These are phyloP conservation scores for Didymellaceae sp. DNA, from an alignment of 2,329 filamentous ascomycete species.

Conservation along the genomic window DNA sequence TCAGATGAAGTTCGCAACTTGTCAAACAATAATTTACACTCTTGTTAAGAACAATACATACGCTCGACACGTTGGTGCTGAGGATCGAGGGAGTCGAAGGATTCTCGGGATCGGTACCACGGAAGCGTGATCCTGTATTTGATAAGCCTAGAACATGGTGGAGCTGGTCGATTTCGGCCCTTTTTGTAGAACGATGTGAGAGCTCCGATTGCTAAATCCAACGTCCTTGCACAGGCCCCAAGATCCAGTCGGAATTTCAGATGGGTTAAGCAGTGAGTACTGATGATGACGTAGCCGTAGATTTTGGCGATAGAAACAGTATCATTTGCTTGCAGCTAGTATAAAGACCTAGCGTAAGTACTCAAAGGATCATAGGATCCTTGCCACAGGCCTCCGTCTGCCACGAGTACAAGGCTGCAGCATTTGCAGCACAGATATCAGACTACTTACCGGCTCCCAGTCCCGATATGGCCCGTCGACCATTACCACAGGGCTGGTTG, in stretches of 20 bases:
- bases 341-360: not conserved
- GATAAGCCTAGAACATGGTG: not conserved
- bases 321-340: not conserved
- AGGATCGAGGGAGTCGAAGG: too few species aligned
- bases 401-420: not conserved
- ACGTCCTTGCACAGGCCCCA: conserved; percentile 1
- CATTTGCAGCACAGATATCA: conserved; percentile 3
- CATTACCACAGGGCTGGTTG: conserved; percentile 4
- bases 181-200: conserved; percentile 2
- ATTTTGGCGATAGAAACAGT: not conserved
- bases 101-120: too few species aligned
- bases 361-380: not conserved
- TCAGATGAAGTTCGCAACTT: not conserved
- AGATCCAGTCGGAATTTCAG: not conserved
- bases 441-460: not conserved
- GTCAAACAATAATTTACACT: too few species aligned
- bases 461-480: not conserved
- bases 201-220: conserved; percentile 5
- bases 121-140: too few species aligned
- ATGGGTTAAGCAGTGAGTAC: not conserved
- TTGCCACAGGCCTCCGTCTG: not conserved
- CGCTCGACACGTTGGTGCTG: not conserved
- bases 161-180: conserved; percentile 3
- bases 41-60: not conserved
- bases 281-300: conserved; percentile 2